Percentiles rank a stretch among this genome's conserved stretches.
Conservation (phyloP, 768 basidiomycete genomes). For the Phaeolepiota aurea region DNA sequence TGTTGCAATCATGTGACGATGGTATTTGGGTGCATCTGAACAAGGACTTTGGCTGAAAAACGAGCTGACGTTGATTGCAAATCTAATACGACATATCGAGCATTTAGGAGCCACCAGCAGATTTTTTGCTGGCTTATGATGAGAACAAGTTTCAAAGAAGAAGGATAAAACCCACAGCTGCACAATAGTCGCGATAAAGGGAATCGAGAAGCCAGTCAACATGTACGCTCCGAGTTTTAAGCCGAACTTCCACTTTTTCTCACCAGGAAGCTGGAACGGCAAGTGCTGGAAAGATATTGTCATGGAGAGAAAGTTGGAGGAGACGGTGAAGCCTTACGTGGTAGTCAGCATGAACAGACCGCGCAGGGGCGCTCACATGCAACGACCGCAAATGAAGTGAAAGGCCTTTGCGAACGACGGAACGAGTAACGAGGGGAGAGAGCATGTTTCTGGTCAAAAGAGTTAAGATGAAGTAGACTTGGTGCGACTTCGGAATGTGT, state of each 20-base stretch:
- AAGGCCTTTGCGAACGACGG: slow-evolving; percentile 28
- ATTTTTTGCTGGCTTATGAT: slow-evolving; percentile 33
- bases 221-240: slow-evolving; percentile 42
- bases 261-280: slow-evolving; percentile 45
- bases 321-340: slow-evolving; percentile 31
- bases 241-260: slow-evolving; percentile 42
- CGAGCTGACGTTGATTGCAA: neutral
- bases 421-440: slow-evolving; percentile 32
- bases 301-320: slow-evolving; percentile 4
- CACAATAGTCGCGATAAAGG: slow-evolving; percentile 51
- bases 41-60: too few relatives aligned
- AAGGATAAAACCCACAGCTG: slow-evolving; percentile 49
- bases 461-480: neutral
- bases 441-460: slow-evolving; percentile 20
- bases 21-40: too few relatives aligned
- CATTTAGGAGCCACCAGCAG: slow-evolving; percentile 15
- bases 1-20: neutral
- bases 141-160: slow-evolving; percentile 1
- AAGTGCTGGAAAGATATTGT: slow-evolving; percentile 31
- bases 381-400: slow-evolving; percentile 24
- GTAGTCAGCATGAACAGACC: slow-evolving; percentile 46
- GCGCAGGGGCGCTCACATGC: slow-evolving; percentile 31
- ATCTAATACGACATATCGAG: neutral
- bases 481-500: slow-evolving; percentile 1
- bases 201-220: slow-evolving; percentile 52